Evolutionary conservation across 176 grass and related monocot genomes (phyloP), one percentile per base, ranked within the genome.

Genomic region (Miscanthus lutarioriparius): DNA sequence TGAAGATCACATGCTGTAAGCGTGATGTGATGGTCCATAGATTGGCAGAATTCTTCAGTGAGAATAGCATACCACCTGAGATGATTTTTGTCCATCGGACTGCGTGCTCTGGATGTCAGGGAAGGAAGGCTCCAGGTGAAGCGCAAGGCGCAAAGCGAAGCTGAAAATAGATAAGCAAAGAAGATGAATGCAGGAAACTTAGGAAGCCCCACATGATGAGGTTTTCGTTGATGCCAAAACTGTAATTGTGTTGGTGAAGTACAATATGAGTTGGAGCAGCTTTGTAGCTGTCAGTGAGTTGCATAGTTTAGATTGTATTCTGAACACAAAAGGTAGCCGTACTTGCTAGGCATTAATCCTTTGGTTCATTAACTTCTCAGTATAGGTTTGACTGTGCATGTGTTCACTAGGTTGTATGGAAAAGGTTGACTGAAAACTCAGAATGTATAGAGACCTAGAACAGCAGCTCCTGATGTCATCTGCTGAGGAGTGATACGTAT

Each of bases 1-100:
- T 83, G 74, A 64, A 72, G 41, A 83, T 88, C 86, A 78, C 54
- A 64, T 78, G 75, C 61, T 78, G 38, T 27, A 62, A 62, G 17
- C 30, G 28, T 64, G 86, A 48, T 43, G 4, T 0, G 3, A 70
- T 56, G 38, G 79, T 77, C 80, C 80, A 41, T 68, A 48, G 0
- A 47, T 23, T 88, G 66, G 19, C 35, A 13, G 12, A 83, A 9
- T 72, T 88, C 65, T 53, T 88, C 51, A 1, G 12, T 0, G 32
- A 4, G 11, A 81, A 69, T 38, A 51, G 49, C 22, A 22, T 85
- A 77, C 17, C 64, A 1, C 19, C 22, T 77, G 47, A 58, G 35
- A 85, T 58, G 33, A 68, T 77, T 56, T 68, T 68, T 69, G 45
- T 77, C 64, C 35, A 5, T 68, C 30, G 4, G 19, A 78, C 32